A percentile compares a stretch with the other conserved stretches of the same genome.
phyloP scores from a whole-genome alignment of 2,329 filamentous ascomycete genomes.

The Fusarium setosum region DNA sequence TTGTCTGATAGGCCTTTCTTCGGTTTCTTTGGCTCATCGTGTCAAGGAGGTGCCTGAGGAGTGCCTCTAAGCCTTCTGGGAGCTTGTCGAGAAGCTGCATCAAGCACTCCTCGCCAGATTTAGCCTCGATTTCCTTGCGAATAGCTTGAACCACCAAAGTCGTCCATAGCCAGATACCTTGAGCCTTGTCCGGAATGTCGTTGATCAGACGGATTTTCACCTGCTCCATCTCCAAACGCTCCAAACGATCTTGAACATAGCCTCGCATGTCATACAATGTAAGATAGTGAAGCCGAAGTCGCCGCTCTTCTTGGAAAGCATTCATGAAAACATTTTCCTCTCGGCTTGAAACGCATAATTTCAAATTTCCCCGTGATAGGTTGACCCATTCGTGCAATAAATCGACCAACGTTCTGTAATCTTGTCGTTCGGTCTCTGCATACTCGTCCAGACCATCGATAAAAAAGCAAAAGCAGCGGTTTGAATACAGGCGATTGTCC shows the following conservation, averaged over 20 bases:
- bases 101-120: neutral
- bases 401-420: neutral
- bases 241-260: neutral
- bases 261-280: constrained; percentile 2
- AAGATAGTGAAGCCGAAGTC: neutral
- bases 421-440: neutral
- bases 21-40: neutral
- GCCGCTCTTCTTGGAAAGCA: neutral
- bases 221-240: rapidly evolving
- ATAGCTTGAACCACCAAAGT: neutral
- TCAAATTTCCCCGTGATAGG: neutral
- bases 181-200: neutral
- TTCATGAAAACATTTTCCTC: constrained; percentile 8
- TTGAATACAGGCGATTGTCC: neutral
- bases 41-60: neutral
- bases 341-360: constrained; percentile 4
- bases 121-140: neutral
- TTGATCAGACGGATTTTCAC: neutral
- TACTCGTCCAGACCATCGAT: constrained; percentile 4
- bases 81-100: neutral
- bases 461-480: constrained; percentile 1
- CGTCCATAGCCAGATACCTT: constrained; percentile 2
- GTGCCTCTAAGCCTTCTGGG: neutral
- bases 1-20: neutral
- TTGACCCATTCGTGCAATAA: neutral